A percentile compares a stretch with the other conserved stretches of the same genome.
Evolutionary conservation across 148 eudicot genomes (phyloP).

Genomic region (Euryodendron excelsum): DNA sequence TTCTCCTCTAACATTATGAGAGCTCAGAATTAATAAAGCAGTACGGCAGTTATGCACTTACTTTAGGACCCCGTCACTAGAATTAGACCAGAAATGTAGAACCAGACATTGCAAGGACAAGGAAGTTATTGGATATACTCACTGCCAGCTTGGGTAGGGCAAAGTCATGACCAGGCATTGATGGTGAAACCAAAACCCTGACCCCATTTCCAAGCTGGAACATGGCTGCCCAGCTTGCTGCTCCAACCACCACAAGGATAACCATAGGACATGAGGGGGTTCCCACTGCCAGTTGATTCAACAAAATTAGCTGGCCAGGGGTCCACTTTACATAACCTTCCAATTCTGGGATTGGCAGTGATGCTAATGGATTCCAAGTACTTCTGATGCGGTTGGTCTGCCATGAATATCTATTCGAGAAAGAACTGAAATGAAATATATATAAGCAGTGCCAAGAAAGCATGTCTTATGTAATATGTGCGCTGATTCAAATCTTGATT

Average conservation of each 20-base stretch:
- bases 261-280: too few relatives aligned
- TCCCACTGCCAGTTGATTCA: background rate
- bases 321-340: background rate
- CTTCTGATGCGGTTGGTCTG: background rate
- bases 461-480: background rate
- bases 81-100: background rate
- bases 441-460: background rate
- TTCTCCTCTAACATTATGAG: background rate
- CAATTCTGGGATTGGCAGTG: background rate
- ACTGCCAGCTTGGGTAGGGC: background rate
- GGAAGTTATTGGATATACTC: background rate
- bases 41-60: too few relatives aligned
- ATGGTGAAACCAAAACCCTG: slow-evolving; percentile 7
- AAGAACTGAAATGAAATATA: background rate
- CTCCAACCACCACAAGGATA: background rate
- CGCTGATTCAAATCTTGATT: background rate
- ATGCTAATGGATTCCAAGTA: background rate
- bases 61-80: too few relatives aligned
- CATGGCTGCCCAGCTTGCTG: background rate
- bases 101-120: background rate
- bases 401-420: background rate
- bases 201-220: background rate
- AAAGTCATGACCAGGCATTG: background rate
- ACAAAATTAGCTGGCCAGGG: slow-evolving; percentile 5
- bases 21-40: too few relatives aligned